Evolutionary conservation across 306 rosid genomes (phyloP), one percentile per base, ranked within the genome.

Genomic region (Aeschynomene evenia): DNA sequence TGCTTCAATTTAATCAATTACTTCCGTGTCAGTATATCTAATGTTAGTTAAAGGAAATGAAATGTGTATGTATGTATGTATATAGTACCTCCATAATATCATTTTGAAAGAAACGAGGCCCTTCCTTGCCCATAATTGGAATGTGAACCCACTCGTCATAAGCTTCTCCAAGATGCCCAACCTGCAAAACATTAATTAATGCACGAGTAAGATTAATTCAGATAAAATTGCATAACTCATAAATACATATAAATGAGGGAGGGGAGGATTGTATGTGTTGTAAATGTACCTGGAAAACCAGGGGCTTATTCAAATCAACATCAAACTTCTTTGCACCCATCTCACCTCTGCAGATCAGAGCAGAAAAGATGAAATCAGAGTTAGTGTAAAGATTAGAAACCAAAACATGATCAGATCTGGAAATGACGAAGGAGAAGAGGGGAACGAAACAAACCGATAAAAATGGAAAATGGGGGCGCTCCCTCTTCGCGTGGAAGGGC

Each of bases 141-240:
- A 88, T 85, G 76, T 94, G 98, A 78, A 88, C 92, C 98, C 98
- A 94, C 16, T 94, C 95, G 15, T 94, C 95, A 60, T 94, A 94
- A 40, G 59, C 85, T 76, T 85, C 95, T 65, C 98, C 98, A 34
- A 94, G 98, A 85, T 94, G 82, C 31, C 98, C 98, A 64, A 94
- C 97, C 98, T 93, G 63, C 3, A 18, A 76, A 60, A 57, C 11
- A 67, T 52, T 33, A 3, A 28, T 28, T 28, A 28, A 0, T 24
- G n/a, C 19, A 43, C 2, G 5, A 37, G 11, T 5, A 46, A 7
- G 0, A 57, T 10, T 26, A 36, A 16, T 37, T 9, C 14, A 40
- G 26, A 23, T 6, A 28, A 45, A 12, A 51, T 37, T 9, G 11
- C 43, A 37, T 37, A 0, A 9, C 2, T 0, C 2, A 37, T 28